Evolutionary conservation across 116 monocot genomes (phyloP), one percentile per base, ranked within the genome.

Genomic region (Iris pallida): DNA sequence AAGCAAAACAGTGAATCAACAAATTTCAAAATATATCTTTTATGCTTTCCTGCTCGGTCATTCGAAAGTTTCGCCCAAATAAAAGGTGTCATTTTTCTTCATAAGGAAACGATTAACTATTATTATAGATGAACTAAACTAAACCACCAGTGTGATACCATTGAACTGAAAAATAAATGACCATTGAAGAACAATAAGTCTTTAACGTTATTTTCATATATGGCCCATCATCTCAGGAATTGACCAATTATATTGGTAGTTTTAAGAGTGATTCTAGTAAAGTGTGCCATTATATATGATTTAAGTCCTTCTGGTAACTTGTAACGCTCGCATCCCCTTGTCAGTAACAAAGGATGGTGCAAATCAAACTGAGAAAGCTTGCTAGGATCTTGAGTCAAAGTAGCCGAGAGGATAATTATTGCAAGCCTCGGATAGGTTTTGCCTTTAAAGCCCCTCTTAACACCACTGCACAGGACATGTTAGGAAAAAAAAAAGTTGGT

Each of bases 331-430:
- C 68, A 44, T 45, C 92, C 95, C 75, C 89, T 82, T 42, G 83
- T 83, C 76, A 95, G 72, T 68, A 91, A 82, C 53, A 95, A 72
- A 68, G 95, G 86, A 42, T 95, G 95, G 66, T 91, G 86, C 71
- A 95, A 84, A 58, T 83, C 79, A 68, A 95, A 86, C 79, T 95
- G 91, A 59, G 84, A 84, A 48, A 95, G 82, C 71, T 91, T 95
- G 86, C 86, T 91, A 51, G 95, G 95, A 86, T 95, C 95, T 76
- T 89, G 91, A 82, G 89, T 91, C 30, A 95, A 64, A 2, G 95
- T 95, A 45, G 95, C 95, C 65, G 95, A 95, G 7, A 91, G 57
- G 62, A 91, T 77, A 95, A n/a, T n/a, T n/a, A n/a, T n/a, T n/a
- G n/a, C n/a, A n/a, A n/a, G 81, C 68, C 89, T 83, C 43, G 91